Evolutionary conservation across 768 basidiomycete species (phyloP), one percentile per base, ranked within the genome.

Genomic region (Tylopilus subfusipes): DNA sequence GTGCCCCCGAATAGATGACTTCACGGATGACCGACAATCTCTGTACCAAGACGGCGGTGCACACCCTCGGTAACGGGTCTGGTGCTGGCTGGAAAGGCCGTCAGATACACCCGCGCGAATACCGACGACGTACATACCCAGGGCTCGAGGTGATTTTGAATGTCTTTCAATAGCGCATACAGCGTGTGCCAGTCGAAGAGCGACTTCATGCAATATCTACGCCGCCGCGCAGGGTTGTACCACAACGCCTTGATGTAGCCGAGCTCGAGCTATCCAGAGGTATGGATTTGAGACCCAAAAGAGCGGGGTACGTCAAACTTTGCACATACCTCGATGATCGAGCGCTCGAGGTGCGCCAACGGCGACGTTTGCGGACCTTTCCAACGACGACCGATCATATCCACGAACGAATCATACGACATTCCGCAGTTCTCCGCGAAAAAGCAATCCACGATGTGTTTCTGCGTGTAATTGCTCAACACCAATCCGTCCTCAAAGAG

Each of bases 1-100:
- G 88, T 57, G 89, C 87, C 2, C 88, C 91, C 2, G 88, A 85
- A 42, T 86, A 73, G 5, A 91, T 68, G 14, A 93, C 75, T 58
- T 93, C 88, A 36, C 82, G 78, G 4, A 88, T 75, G 11, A 78
- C 70, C 5, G 78, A 72, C 18, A 90, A 68, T 42, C 88, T 78
- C 77, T 83, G 83, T n/a, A 80, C 51, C 5, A 84, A 70, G 4
- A 82, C 76, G 0, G 75, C 75, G 7, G 53, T 58, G 29, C 61
- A 58, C 14, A 68, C 6, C 30, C 47, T 52, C 10, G 38, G 30
- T 8, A 67, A 44, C 8, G 80, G 64, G 46, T 76, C 70, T 22
- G 45, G 43, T 14, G 67, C 59, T 22, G 45, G 55, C 66, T 70
- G 43, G 9, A 40, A 58, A 6, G 16, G 18, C 39, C 14, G 16